Base-by-base conservation (phyloP, 106 monocot species). In the Cymbidium sinense region DNA sequence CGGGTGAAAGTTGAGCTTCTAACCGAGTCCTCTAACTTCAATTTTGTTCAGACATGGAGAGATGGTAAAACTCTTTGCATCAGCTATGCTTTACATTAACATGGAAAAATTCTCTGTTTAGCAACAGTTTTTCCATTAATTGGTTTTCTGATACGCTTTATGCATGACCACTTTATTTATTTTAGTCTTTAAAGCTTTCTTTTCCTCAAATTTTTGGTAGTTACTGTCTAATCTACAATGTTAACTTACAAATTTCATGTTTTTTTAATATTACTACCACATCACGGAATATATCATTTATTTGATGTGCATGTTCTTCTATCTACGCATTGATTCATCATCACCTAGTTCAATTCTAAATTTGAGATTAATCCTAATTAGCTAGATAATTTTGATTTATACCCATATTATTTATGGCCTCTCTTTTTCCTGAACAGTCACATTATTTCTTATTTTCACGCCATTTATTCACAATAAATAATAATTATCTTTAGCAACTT, bases 1-100 rank as follows among this genome's bases (percentile, higher is more conserved):
- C 90, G 92, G 43, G 92, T 99, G 73, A 99, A 78, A 77, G 61
- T 74, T 83, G 99, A 99, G 82, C 95, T 99, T 77, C 37, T 93
- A 36, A 76, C 51, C 13, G 88, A 91, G 17, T 78, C 77, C 50
- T 79, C 87, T 19, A 70, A 77, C 77, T 95, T 91, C 77, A 77
- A 70, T 64, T 93, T 95, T 85, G 83, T 99, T 33, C 87, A 84
- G 72, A 91, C 92, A 35, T 99, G 99, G 95, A 75, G 93, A 84
- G 61, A 91, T 89, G 99, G 99, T 99, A 74, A 83, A 84, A 34
- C 23, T 29, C 33, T 15, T 71, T 6, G 31, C 67, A 12, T 10
- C 34, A 19, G 36, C n/a, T 71, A n/a, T 71, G 34, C 34, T 18
- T 35, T 17, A 33, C 64, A 28, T 19, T 2, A 34, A 70, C 70